Percentiles rank a stretch among this genome's conserved stretches.
Evolutionary conservation across 306 rosid species (phyloP).

Genomic region (Inga leiocalycina): DNA sequence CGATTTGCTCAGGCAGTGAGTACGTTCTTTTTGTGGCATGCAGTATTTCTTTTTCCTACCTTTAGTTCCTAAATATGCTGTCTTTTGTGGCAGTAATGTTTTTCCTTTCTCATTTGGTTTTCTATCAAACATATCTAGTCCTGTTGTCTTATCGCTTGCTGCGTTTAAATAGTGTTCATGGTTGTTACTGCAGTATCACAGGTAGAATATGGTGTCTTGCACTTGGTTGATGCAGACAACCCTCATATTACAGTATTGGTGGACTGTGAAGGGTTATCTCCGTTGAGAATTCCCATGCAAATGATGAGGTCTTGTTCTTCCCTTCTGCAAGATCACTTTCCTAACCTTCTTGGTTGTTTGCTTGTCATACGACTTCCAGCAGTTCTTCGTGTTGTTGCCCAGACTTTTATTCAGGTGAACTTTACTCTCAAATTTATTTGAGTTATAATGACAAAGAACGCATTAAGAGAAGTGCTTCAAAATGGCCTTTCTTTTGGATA

Average conservation of each 20-base stretch:
- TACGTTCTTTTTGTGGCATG: slow-evolving; percentile 57
- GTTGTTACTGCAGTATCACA: slow-evolving; percentile 80
- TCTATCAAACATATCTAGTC: slow-evolving; percentile 10
- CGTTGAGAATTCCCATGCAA: slow-evolving; percentile 87
- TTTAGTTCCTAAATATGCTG: neutral
- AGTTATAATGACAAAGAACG: slow-evolving; percentile 6
- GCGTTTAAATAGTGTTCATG: slow-evolving; percentile 37
- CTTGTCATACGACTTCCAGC: slow-evolving; percentile 84
- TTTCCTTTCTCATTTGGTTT: neutral
- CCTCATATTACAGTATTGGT: slow-evolving; percentile 83
- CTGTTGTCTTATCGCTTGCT: slow-evolving; percentile 11
- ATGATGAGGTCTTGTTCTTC: slow-evolving; percentile 80
- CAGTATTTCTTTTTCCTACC: slow-evolving; percentile 17
- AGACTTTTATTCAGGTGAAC: slow-evolving; percentile 80
- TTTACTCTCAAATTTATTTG: slow-evolving; percentile 28
- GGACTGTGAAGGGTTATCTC: slow-evolving; percentile 94
- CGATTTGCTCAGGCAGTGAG: slow-evolving; percentile 80
- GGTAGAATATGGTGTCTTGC: slow-evolving; percentile 82
- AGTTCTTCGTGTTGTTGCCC: slow-evolving; percentile 79
- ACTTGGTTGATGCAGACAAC: slow-evolving; percentile 65
- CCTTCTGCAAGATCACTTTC: slow-evolving; percentile 93
- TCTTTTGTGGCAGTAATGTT: neutral
- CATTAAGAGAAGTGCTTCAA: neutral
- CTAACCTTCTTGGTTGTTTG: slow-evolving; percentile 91
- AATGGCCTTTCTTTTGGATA: neutral